These are phyloP conservation scores for Boletellus ananas DNA, from an alignment of 768 basidiomycete genomes.

Conservation along the genomic window DNA sequence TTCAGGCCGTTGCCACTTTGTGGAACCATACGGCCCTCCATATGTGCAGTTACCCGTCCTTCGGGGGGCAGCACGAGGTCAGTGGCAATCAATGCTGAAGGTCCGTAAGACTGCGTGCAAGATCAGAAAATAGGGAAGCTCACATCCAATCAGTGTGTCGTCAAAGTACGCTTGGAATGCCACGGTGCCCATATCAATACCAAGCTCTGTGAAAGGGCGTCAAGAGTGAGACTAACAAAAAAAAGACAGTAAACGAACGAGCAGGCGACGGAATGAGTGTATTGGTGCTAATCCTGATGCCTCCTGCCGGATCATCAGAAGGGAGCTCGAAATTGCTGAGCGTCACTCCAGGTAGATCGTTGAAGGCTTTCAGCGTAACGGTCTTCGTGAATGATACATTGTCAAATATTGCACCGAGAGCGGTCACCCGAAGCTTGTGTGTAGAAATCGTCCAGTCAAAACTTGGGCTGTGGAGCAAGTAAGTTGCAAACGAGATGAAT, in stretches of 20 bases:
- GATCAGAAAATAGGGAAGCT: slow-evolving; percentile 23
- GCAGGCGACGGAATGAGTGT: slow-evolving; percentile 61
- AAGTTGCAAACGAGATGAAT: slow-evolving; percentile 65
- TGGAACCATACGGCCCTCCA: slow-evolving; percentile 62
- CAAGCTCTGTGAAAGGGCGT: slow-evolving; percentile 46
- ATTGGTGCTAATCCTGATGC: slow-evolving; percentile 68
- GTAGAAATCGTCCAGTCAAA: slow-evolving; percentile 75
- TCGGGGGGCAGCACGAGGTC: slow-evolving; percentile 49
- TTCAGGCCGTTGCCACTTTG: slow-evolving; percentile 53
- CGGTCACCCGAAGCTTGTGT: slow-evolving; percentile 54
- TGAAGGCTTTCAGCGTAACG: slow-evolving; percentile 65
- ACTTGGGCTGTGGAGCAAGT: slow-evolving; percentile 56
- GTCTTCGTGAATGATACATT: slow-evolving; percentile 58
- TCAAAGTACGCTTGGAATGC: slow-evolving; percentile 61
- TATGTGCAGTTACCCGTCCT: slow-evolving; percentile 45
- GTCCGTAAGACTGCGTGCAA: not conserved
- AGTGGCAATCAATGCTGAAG: slow-evolving; percentile 48
- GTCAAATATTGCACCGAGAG: slow-evolving; percentile 68
- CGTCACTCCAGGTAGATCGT: slow-evolving; percentile 63
- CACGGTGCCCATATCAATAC: slow-evolving; percentile 64
- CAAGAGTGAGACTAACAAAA: not conserved
- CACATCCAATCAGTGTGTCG: slow-evolving; percentile 56
- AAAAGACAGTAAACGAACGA: slow-evolving; percentile 42
- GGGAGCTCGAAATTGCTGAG: slow-evolving; percentile 71
- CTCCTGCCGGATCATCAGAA: slow-evolving; percentile 61